Evolutionary conservation across 2,329 filamentous ascomycete species (phyloP), one percentile per base, ranked within the genome.

Genomic region (Penicillium sp.): DNA sequence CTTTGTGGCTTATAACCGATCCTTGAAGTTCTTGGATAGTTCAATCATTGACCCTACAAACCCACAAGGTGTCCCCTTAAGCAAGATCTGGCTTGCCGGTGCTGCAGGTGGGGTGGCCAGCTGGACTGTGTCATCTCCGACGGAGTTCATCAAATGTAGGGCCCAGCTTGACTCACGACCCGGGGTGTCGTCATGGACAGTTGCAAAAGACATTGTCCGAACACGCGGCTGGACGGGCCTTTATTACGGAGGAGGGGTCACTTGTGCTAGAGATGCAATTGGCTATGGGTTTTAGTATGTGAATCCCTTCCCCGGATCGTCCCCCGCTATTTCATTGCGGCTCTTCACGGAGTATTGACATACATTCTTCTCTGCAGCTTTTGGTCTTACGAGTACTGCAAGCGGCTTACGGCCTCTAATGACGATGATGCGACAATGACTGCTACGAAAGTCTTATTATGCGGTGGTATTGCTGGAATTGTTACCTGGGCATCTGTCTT

Each of bases 241-340:
- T 21, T 96, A 95, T 64, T 78, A 82, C 54, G 91, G 89, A 19
- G 91, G 91, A 19, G 75, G 73, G 0, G 81, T 96, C 15, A 97
- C 91, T 0, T 87, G 85, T 46, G 65, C 91, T 35, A 78, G 91
- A 43, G 91, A 97, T 69, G 84, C 85, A 51, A 79, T 96, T 48
- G 91, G 91, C n/a, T 97, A 96, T 70, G 91, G 90, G 0, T 96
- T 96, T 68, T 97, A 96, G 78, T 82, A 74, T 61, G 77, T 62
- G 46, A 39, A 35, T 28, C 9, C 43, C 39, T 54, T 35, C 45
- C 49, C 54, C 49, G n/a, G 40, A 47, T n/a, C n/a, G n/a, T 51
- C 34, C 33, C 53, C 48, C 48, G 26, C 24, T 35, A 38, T 35
- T 44, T 55, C 40, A 57, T 49, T 35, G 9, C 22, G 17, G 9